These are phyloP conservation scores for Trypanosoma conorhini DNA, from an alignment of 208 protist genomes.

Conservation along the genomic window DNA sequence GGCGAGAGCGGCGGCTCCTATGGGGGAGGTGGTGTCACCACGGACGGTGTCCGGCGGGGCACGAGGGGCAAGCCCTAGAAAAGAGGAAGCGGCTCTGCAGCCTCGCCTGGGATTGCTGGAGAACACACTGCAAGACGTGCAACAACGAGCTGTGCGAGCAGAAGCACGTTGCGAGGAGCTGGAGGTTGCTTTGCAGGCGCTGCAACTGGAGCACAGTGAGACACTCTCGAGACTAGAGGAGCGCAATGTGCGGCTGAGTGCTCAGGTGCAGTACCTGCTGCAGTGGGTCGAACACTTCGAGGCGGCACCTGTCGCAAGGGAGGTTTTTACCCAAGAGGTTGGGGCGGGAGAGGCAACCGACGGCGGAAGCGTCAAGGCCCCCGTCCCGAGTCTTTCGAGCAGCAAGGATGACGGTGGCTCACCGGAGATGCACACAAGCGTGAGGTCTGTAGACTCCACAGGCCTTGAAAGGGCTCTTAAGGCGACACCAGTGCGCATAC, in stretches of 20 bases:
- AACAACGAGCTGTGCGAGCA: conserved; percentile 29
- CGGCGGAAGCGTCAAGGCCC: neutral
- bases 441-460: neutral
- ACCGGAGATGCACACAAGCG: neutral
- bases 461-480: conserved; percentile 10
- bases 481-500: conserved; percentile 41
- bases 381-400: neutral
- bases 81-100: conserved; percentile 7
- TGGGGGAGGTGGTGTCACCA: neutral
- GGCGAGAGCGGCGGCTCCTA: conserved; percentile 1
- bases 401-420: conserved; percentile 3
- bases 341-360: neutral
- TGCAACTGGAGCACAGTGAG: conserved; percentile 20
- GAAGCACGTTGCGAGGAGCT: conserved; percentile 35
- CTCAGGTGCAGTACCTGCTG: conserved; percentile 32
- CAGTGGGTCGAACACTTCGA: conserved; percentile 18
- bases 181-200: conserved; percentile 27
- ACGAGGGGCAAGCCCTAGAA: neutral
- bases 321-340: neutral
- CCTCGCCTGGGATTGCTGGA: conserved; percentile 23
- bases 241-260: conserved; percentile 25
- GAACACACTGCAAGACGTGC: conserved; percentile 20
- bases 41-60: neutral
- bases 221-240: conserved; percentile 21
- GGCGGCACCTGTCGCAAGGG: neutral